Evolutionary conservation across 2,329 filamentous ascomycete species (phyloP), one percentile per base, ranked within the genome.

Genomic region (Coniosporium tulheliwenetii): DNA sequence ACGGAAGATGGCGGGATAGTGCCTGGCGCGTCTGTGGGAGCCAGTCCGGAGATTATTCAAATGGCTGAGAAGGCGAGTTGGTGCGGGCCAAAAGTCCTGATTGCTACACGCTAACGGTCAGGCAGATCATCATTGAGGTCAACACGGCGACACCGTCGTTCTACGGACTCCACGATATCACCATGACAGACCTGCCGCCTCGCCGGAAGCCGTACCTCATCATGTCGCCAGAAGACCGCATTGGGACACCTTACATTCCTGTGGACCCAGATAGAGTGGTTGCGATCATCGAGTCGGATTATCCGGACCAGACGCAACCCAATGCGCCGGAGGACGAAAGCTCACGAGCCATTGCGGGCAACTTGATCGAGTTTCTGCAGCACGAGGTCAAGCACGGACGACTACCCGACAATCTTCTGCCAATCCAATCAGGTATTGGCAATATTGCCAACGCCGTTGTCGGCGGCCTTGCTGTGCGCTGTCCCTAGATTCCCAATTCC

Each of bases 401-500:
- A 33, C 73, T 93, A 39, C 85, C 85, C 2, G 61, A 73, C 50
- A 85, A 77, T 54, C 73, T 93, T 1, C 70, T 91, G 1, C 85
- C 85, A 2, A 71, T 93, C 13, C 85, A 93, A 61, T 87, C 81
- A 9, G 85, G 85, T 36, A 93, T 93, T 50, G 85, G 86, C 47
- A 93, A 93, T 66, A 93, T 93, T 50, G 85, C 85, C 61, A 93
- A 93, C 60, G 85, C 85, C 32, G 86, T 93, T 46, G 77, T 93
- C 44, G 85, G 85, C 44, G 86, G 85, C 10, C 75, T 93, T 42
- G 75, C 78, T 48, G 56, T 58, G 51, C 41, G 54, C n/a, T n/a
- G n/a, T 49, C 7, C 3, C 8, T 19, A 3, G 19, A 4, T 29
- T 8, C 41, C 36, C 37, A 10, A 16, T 13, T 34, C 31, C 29